Evolutionary conservation across 2,329 filamentous ascomycete species (phyloP).

Genomic region (Rhytidhysteron rufulum): DNA sequence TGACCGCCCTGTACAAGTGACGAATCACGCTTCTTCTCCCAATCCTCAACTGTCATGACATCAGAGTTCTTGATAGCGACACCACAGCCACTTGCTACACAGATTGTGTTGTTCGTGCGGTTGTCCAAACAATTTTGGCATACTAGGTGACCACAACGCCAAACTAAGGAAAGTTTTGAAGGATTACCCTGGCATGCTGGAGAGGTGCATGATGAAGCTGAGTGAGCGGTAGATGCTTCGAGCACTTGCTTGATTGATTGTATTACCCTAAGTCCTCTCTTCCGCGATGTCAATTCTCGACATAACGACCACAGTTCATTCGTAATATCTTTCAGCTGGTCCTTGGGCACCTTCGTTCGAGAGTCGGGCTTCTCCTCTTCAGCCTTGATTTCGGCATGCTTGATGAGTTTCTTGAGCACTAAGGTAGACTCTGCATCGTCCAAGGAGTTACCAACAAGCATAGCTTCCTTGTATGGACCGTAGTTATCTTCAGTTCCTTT

Average conservation of each 20-base stretch:
- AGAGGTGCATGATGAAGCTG: conserved; percentile 13
- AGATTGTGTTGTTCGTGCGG: conserved; percentile 19
- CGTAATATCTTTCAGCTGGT: conserved; percentile 15
- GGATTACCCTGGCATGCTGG: conserved; percentile 10
- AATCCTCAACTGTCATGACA: conserved; percentile 18
- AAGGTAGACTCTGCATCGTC: conserved; percentile 17
- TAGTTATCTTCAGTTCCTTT: conserved; percentile 4
- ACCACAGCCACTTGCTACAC: conserved; percentile 18
- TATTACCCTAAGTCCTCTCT: conserved; percentile 22
- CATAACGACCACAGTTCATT: conserved; percentile 16
- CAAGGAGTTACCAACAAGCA: conserved; percentile 13
- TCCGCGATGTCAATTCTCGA: conserved; percentile 15
- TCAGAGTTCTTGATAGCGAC: conserved; percentile 11
- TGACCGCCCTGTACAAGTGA: conserved; percentile 20
- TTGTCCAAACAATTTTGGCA: conserved; percentile 18
- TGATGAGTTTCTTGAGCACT: conserved; percentile 8
- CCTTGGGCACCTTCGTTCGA: background rate
- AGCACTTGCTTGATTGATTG: conserved; percentile 11
- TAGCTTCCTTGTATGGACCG: conserved; percentile 13
- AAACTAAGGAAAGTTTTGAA: conserved; percentile 14
- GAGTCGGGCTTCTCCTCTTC: background rate
- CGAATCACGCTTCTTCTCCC: conserved; percentile 14
- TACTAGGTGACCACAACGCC: conserved; percentile 24
- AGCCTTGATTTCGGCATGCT: conserved; percentile 7
- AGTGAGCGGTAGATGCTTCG: background rate